Evolutionary conservation across 331 rosid genomes (phyloP).

Genomic region (Malus hybrid): DNA sequence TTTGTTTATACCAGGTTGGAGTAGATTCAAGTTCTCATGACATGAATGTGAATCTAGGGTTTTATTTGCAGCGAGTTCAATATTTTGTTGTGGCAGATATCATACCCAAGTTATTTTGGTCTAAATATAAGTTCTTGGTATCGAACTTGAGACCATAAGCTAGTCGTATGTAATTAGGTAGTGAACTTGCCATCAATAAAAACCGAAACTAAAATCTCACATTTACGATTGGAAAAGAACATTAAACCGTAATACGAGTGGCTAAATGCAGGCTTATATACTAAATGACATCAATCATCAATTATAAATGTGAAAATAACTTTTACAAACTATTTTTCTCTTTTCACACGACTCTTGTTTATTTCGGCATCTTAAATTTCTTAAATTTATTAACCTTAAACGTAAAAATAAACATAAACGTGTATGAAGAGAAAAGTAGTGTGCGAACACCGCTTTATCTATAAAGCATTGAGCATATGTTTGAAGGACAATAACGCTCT

Average conservation of each 20-base stretch:
- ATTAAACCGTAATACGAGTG: background rate
- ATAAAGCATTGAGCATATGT: background rate
- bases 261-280: background rate
- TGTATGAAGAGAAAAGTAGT: no score
- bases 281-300: background rate
- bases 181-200: background rate
- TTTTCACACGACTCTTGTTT: background rate
- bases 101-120: background rate
- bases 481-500: conserved; percentile 1
- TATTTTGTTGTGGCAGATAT: background rate
- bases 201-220: no score
- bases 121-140: background rate
- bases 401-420: no score
- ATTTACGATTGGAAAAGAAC: background rate
- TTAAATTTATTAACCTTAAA: no score
- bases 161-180: no score
- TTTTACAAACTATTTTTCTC: background rate
- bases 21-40: background rate
- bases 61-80: background rate
- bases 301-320: no score
- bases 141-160: background rate
- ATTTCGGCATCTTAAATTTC: background rate
- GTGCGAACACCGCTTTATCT: background rate
- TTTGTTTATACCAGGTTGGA: background rate
- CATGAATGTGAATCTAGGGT: no score